Evolutionary conservation across 345 rosid genomes (phyloP), one percentile per base, ranked within the genome.

Genomic region (Eucalyptus curtisii): DNA sequence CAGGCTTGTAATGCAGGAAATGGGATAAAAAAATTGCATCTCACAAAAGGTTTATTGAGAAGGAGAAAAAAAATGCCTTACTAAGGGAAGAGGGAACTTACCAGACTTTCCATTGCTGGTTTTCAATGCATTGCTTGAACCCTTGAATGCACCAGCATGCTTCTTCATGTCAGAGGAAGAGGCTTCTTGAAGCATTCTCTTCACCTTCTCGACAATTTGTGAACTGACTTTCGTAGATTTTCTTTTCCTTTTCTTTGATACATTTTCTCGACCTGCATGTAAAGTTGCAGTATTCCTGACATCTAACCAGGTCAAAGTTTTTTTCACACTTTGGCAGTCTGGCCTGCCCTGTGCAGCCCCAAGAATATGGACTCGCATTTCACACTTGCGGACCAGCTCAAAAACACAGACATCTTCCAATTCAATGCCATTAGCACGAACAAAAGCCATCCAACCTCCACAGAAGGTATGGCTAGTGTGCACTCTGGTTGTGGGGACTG

Each of bases 391-490:
- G 45, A 91, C 93, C 88, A 93, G 92, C 90, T 95, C 96, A 89
- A 95, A 94, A 66, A 94, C 90, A 64, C 96, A 93, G 85, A 95
- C 86, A 50, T 94, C 97, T 61, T 95, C 95, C 76, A 93, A 85
- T 88, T 92, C 90, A 84, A 94, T 89, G 55, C 88, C 93, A 91
- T 94, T 95, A 87, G 92, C 86, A 30, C 94, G 95, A 33, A 94
- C 96, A 91, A 94, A 95, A 80, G 93, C 93, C 93, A 94, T 89
- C 97, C 97, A 95, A 76, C 97, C 97, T 64, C 94, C 95, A 89
- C 95, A 95, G 61, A 94, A 91, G 68, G 97, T 95, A 92, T 95
- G 96, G 87, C 92, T 93, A 80, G 95, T 92, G 88, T 94, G 96
- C 79, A 93, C 97, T 91, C 91, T 94, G 61, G 96, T 93, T 88